Base-by-base conservation (phyloP, 2,329 filamentous ascomycete species). In the Pseudocercospora eumusae region DNA sequence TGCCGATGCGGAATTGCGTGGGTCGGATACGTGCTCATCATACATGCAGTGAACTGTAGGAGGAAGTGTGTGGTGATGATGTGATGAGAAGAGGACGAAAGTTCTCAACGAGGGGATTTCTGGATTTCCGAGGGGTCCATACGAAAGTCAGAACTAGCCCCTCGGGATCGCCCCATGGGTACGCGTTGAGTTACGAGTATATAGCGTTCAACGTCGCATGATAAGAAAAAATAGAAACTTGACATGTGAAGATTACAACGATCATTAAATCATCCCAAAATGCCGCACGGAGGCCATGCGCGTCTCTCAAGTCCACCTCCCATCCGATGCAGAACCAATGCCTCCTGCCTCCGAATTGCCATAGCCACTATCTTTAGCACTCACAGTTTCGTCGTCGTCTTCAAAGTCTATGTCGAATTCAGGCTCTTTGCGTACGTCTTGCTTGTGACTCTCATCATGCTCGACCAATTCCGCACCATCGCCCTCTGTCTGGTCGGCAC, bases 321-420 rank as follows among this genome's bases (percentile, higher is more conserved):
- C 64, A 62, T 69, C 68, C 33, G 60, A 64, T 28, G 61, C 54
- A 31, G 23, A 28, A 28, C 59, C 65, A 18, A 59, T 60, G 23
- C 65, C 64, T 42, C 64, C 66, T 25, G 58, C 33, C 15, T 66
- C 63, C 18, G 62, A 64, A 47, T 50, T 58, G 18, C 61, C 63
- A 60, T 73, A 74, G 44, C 71, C 72, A 59, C 67, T 70, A 52
- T 74, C 72, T 53, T 68, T 69, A 18, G 71, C 68, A 53, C 69
- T 72, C 5, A 79, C 78, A 36, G 73, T 73, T 67, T 79, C 77
- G 5, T 77, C 75, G 20, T 80, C 78, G 31, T 82, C 80, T 67
- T 96, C 93, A 28, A 95, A 93, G 75, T 98, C 95, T 68, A 99
- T 98, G 73, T 99, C 95, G 87, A 95, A 98, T 64, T 90, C 87